These are phyloP conservation scores for Xanthoconium purpureum DNA, from an alignment of 768 basidiomycete genomes.

Conservation along the genomic window DNA sequence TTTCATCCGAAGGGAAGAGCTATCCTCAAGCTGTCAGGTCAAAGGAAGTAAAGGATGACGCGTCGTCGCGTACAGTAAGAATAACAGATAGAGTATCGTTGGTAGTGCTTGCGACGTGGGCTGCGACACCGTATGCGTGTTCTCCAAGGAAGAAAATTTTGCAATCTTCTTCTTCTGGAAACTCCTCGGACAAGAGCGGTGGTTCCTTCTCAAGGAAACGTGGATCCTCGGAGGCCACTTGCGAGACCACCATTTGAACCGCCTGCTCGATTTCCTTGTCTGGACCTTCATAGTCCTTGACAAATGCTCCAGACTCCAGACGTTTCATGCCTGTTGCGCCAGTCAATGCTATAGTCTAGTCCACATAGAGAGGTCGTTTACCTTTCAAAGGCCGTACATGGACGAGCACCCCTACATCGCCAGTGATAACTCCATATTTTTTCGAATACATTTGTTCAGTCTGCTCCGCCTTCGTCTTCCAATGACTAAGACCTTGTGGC, in stretches of 20 bases:
- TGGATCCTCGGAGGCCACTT: slow-evolving; percentile 87
- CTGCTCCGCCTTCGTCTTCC: slow-evolving; percentile 78
- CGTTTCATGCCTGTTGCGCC: slow-evolving; percentile 72
- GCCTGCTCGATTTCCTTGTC: slow-evolving; percentile 86
- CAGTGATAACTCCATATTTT: slow-evolving; percentile 81
- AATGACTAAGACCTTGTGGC: slow-evolving; percentile 61
- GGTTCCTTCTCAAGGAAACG: slow-evolving; percentile 79
- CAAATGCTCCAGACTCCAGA: slow-evolving; percentile 82
- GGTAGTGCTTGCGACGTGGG: slow-evolving; percentile 75
- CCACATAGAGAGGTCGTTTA: slow-evolving; percentile 27
- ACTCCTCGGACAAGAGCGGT: slow-evolving; percentile 82
- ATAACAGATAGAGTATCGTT: slow-evolving; percentile 73
- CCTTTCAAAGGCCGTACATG: slow-evolving; percentile 93
- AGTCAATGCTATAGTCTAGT: background rate
- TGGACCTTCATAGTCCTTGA: slow-evolving; percentile 87
- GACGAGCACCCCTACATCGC: slow-evolving; percentile 72
- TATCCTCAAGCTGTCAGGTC: slow-evolving; percentile 28
- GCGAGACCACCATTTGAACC: slow-evolving; percentile 77
- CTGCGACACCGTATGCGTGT: slow-evolving; percentile 93
- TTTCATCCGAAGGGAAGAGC: slow-evolving; percentile 85
- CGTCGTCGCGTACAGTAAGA: slow-evolving; percentile 62
- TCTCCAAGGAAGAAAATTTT: slow-evolving; percentile 96
- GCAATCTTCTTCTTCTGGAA: slow-evolving; percentile 79
- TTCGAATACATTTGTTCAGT: slow-evolving; percentile 88
- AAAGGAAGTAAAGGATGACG: background rate